These are phyloP conservation scores for Nadsonia commutata DNA, from an alignment of 1,139 yeast species.

Conservation along the genomic window DNA sequence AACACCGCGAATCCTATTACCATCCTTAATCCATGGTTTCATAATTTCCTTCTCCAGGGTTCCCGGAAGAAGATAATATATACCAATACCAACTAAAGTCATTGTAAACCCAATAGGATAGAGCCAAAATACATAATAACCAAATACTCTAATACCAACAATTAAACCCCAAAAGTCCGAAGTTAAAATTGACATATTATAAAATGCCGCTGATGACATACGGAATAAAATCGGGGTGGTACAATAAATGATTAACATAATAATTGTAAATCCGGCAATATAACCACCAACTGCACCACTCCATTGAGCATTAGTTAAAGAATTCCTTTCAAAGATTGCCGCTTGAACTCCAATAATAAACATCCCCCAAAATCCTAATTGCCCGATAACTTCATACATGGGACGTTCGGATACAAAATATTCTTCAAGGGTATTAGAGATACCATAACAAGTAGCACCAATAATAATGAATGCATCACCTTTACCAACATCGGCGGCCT, in stretches of 20 bases:
- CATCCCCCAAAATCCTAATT: slow-evolving; percentile 28
- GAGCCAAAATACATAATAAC: slow-evolving; percentile 30
- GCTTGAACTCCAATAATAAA: slow-evolving; percentile 29
- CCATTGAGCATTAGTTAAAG: slow-evolving; percentile 26
- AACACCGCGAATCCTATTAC: slow-evolving; percentile 26
- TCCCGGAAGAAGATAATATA: slow-evolving; percentile 26
- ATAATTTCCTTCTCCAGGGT: slow-evolving; percentile 21
- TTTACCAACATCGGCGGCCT: slow-evolving; percentile 25
- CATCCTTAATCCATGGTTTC: slow-evolving; percentile 32
- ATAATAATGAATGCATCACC: slow-evolving; percentile 31
- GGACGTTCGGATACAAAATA: slow-evolving; percentile 31
- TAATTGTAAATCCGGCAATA: slow-evolving; percentile 28
- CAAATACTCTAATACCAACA: slow-evolving; percentile 29
- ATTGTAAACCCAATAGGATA: slow-evolving; percentile 32
- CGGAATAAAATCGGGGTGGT: slow-evolving; percentile 30
- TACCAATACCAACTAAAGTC: slow-evolving; percentile 27
- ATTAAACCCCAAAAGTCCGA: slow-evolving; percentile 32
- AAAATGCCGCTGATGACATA: slow-evolving; percentile 32
- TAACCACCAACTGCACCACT: slow-evolving; percentile 26
- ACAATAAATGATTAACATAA: slow-evolving; percentile 25
- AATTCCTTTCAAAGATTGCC: slow-evolving; percentile 28
- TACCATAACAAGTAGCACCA: slow-evolving; percentile 31
- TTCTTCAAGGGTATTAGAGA: slow-evolving; percentile 30
- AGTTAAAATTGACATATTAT: slow-evolving; percentile 29
- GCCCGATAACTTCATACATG: slow-evolving; percentile 29